Evolutionary conservation across 2,329 filamentous ascomycete genomes (phyloP).

Genomic region (Trichophyton mentagrophytes): DNA sequence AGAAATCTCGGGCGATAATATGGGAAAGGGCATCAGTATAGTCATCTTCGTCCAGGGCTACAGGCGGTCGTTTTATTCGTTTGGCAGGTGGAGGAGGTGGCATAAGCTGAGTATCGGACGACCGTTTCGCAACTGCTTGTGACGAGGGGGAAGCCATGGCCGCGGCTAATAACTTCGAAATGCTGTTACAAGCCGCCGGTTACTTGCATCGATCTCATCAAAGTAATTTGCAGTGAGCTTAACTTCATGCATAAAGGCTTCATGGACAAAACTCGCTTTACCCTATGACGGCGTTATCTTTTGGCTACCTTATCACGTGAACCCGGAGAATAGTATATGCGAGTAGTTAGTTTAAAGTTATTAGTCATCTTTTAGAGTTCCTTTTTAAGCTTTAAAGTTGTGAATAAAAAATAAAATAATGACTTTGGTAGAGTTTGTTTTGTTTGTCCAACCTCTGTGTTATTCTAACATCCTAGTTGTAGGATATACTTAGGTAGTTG

Average conservation of each 20-base stretch:
- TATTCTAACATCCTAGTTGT: neutral
- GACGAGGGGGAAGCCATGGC: conserved; percentile 16
- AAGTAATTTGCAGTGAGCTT: neutral
- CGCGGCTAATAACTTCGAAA: neutral
- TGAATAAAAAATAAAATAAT: neutral
- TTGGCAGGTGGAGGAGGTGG: conserved; percentile 73
- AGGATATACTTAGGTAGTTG: too few relatives aligned
- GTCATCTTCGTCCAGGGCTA: conserved; percentile 81
- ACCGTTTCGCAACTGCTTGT: conserved; percentile 26
- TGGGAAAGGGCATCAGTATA: conserved; percentile 84
- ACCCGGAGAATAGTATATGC: neutral
- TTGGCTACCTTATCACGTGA: too few relatives aligned
- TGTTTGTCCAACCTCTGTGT: neutral
- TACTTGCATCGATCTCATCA: neutral
- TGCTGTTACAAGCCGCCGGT: neutral
- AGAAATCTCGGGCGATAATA: conserved; percentile 94
- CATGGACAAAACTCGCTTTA: neutral
- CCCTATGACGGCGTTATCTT: neutral
- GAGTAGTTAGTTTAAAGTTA: neutral
- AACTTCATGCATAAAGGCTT: too few relatives aligned
- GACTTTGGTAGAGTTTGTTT: neutral
- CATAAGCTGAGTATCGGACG: conserved; percentile 53
- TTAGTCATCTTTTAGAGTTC: neutral
- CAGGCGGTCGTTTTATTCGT: conserved; percentile 79
- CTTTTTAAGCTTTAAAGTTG: neutral